Base-by-base conservation (phyloP, 2,329 filamentous ascomycete species). In the Chaetothyriales sp. region DNA sequence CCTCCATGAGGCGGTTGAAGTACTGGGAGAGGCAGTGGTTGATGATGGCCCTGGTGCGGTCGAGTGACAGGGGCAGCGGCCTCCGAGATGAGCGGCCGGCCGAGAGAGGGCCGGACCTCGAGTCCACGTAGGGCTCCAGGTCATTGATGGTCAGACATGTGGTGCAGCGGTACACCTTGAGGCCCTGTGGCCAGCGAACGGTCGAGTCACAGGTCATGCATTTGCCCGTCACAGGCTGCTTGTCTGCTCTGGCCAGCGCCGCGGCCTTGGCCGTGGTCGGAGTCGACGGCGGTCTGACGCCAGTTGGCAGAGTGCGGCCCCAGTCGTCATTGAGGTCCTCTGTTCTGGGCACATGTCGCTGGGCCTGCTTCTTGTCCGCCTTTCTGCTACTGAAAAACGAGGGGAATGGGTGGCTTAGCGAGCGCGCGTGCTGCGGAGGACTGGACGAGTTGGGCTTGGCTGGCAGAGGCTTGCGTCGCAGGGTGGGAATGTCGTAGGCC, bases 121-220 rank as follows among this genome's bases (percentile, higher is more conserved):
- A 49, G 18, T 66, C 64, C 18, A 53, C 57, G 29, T 62, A 63
- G 44, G 75, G 74, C 54, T 77, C 73, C 49, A 94, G 67, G 64
- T 94, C 88, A 64, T 94, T 94, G 64, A 95, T 81, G 18, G 85
- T 92, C 61, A 86, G 71, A 66, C 89, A 95, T 51, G 86, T 83
- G 44, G 85, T 85, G 66, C 89, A 95, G 60, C 87, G 78, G 67
- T 92, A 94, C 40, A 83, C 78, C 37, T 77, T 77, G 55, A 89
- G 69, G 50, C 83, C 78, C 56, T 76, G 78, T 1, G 87, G 87
- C 83, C 88, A 94, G 52, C 84, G 77, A 58, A 94, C 83, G 51
- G 82, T 78, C 51, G 84, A 85, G 61, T 83, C 85, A 66, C 89
- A 95, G 33, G 88, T 89, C 78, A 90, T 89, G 65, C 89, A 95